phyloP scores from a whole-genome alignment of 495 filamentous ascomycete genomes.

The Paragyromitra xinjiangensis region DNA sequence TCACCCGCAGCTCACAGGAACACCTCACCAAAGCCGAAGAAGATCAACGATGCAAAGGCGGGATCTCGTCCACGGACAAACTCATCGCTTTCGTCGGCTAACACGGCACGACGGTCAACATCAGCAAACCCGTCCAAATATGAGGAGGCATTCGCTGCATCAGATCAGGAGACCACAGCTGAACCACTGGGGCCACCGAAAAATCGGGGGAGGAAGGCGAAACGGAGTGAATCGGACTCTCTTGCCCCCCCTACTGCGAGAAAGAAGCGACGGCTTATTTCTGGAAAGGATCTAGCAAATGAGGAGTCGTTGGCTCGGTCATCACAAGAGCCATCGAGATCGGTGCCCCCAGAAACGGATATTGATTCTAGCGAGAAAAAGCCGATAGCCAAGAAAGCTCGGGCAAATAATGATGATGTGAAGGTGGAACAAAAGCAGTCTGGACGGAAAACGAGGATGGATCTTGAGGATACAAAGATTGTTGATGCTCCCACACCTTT shows the following conservation, averaged over 20 bases:
- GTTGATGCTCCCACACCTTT: slow-evolving; percentile 17
- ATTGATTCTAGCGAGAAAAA: slow-evolving; percentile 45
- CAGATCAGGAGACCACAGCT: slow-evolving; percentile 51
- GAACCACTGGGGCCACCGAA: slow-evolving; percentile 54
- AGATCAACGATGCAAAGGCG: slow-evolving; percentile 33
- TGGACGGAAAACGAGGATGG: slow-evolving; percentile 22
- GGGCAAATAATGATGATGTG: slow-evolving; percentile 41
- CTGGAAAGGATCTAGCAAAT: slow-evolving; percentile 53
- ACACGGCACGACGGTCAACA: slow-evolving; percentile 40
- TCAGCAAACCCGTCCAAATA: slow-evolving; percentile 55
- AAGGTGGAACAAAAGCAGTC: slow-evolving; percentile 23
- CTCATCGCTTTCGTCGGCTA: slow-evolving; percentile 41
- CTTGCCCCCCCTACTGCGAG: slow-evolving; percentile 43
- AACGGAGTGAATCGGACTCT: slow-evolving; percentile 55
- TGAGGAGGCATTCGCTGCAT: slow-evolving; percentile 39
- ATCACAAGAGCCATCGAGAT: slow-evolving; percentile 49
- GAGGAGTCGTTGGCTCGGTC: slow-evolving; percentile 48
- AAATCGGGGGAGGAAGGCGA: slow-evolving; percentile 43
- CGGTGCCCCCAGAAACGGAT: slow-evolving; percentile 43
- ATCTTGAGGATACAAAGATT: slow-evolving; percentile 39
- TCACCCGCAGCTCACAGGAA: slow-evolving; percentile 47
- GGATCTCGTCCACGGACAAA: slow-evolving; percentile 44
- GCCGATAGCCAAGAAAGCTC: slow-evolving; percentile 25
- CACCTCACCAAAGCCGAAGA: slow-evolving; percentile 48
- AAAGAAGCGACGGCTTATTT: slow-evolving; percentile 53